A percentile compares a stretch with the other conserved stretches of the same genome.
Evolutionary conservation across 2,329 filamentous ascomycete genomes (phyloP).

Genomic region (Trichophyton mentagrophytes): DNA sequence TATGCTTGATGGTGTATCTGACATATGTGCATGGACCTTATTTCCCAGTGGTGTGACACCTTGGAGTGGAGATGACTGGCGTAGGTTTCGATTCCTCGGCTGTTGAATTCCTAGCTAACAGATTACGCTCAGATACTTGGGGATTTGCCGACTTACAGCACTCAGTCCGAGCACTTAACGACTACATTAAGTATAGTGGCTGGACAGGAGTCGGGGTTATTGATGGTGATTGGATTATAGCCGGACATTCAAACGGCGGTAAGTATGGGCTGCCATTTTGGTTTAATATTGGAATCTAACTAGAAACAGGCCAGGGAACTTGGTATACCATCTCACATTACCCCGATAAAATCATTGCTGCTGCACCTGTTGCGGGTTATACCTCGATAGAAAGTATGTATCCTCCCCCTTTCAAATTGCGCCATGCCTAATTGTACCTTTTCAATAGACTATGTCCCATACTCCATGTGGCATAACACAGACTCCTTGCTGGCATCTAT

Average conservation of each 20-base stretch:
- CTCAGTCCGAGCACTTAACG: constrained; percentile 36
- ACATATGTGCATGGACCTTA: constrained; percentile 44
- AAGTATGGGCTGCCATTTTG: constrained; percentile 6
- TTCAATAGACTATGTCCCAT: constrained; percentile 42
- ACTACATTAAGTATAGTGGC: constrained; percentile 37
- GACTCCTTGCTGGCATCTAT: constrained; percentile 39
- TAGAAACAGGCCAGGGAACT: constrained; percentile 37
- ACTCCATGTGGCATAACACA: constrained; percentile 42
- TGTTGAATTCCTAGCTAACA: neutral
- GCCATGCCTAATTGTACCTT: neutral
- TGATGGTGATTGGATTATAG: constrained; percentile 39
- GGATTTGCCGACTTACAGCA: constrained; percentile 45
- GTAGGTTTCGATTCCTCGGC: constrained; percentile 19
- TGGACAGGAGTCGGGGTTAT: constrained; percentile 40
- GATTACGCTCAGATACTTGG: constrained; percentile 33
- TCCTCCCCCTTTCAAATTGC: neutral
- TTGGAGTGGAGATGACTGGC: constrained; percentile 52
- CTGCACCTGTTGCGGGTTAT: constrained; percentile 46
- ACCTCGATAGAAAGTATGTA: constrained; percentile 40
- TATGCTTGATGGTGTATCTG: constrained; percentile 38
- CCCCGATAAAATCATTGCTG: constrained; percentile 45
- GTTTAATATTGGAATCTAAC: constrained; percentile 4
- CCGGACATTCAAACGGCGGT: constrained; percentile 49
- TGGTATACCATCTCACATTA: constrained; percentile 46
- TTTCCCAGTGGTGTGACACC: constrained; percentile 45